Evolutionary conservation across 306 rosid genomes (phyloP).

Genomic region (Rubus parviflorus): DNA sequence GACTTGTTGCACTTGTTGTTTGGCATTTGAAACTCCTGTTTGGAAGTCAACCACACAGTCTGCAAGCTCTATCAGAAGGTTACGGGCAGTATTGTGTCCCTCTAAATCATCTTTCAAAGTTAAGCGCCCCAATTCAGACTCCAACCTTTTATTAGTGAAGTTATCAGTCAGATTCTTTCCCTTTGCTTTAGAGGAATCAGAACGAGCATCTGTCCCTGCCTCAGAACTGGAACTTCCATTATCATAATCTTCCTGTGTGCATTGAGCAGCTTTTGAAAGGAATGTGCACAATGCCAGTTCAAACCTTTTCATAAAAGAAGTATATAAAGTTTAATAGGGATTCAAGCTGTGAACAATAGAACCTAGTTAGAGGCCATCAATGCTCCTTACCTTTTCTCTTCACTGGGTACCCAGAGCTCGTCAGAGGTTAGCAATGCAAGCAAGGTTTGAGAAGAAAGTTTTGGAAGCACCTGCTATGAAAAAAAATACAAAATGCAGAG

Average conservation of each 20-base stretch:
- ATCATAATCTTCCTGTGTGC: slow-evolving; percentile 66
- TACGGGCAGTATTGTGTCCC: slow-evolving; percentile 45
- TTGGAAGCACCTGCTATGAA: slow-evolving; percentile 74
- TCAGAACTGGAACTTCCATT: slow-evolving; percentile 65
- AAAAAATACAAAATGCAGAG: slow-evolving; percentile 8
- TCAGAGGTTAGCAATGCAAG: slow-evolving; percentile 80
- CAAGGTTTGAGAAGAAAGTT: slow-evolving; percentile 88
- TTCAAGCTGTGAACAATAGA: slow-evolving; percentile 38
- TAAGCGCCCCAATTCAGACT: slow-evolving; percentile 57
- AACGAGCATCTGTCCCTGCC: slow-evolving; percentile 43
- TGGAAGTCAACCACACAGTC: slow-evolving; percentile 57
- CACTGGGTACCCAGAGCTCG: slow-evolving; percentile 84
- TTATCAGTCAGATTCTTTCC: slow-evolving; percentile 50
- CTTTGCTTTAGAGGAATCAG: slow-evolving; percentile 50
- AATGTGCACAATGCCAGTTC: slow-evolving; percentile 75
- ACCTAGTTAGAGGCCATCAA: slow-evolving; percentile 19
- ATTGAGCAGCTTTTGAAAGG: slow-evolving; percentile 66
- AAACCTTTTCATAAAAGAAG: slow-evolving; percentile 49
- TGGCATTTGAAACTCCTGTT: slow-evolving; percentile 48
- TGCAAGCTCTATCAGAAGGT: slow-evolving; percentile 63
- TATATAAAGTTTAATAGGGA: slow-evolving; percentile 21
- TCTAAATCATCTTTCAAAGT: slow-evolving; percentile 52
- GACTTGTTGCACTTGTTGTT: slow-evolving; percentile 54
- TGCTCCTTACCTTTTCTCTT: slow-evolving; percentile 76
- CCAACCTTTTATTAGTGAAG: slow-evolving; percentile 53